These are phyloP conservation scores for Epichloe elymi DNA, from an alignment of 2,329 filamentous ascomycete species.

Conservation along the genomic window DNA sequence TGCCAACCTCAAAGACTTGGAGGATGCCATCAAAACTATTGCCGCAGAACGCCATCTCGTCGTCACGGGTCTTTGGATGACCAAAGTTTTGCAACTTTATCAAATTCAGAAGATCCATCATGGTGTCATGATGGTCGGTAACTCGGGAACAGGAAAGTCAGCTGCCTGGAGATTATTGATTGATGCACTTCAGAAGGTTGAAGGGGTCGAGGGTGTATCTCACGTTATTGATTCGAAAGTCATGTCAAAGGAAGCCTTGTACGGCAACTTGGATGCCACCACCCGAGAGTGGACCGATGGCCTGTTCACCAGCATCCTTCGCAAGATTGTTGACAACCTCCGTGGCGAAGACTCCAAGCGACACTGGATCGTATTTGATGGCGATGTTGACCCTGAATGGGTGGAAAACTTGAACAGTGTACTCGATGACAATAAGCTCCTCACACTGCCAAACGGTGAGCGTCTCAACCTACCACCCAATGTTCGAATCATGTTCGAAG, in stretches of 20 bases:
- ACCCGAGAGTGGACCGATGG: constrained; percentile 98
- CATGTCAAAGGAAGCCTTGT: constrained; percentile 97
- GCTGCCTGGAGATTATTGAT: constrained; percentile 87
- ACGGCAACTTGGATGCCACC: constrained; percentile 89
- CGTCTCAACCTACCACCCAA: constrained; percentile 89
- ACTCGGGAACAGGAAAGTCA: constrained; percentile 95
- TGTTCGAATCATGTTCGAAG: constrained; percentile 99
- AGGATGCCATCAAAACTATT: constrained; percentile 68
- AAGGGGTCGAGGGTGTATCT: constrained; percentile 83
- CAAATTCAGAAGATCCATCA: constrained; percentile 98
- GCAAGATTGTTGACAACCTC: constrained; percentile 97
- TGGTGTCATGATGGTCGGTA: constrained; percentile 99
- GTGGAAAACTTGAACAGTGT: constrained; percentile 99
- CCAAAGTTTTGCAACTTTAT: constrained; percentile 90
- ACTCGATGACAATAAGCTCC: constrained; percentile 94
- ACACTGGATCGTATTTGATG: constrained; percentile 99
- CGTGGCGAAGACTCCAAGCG: constrained; percentile 93
- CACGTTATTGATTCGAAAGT: constrained; percentile 99
- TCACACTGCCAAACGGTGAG: constrained; percentile 95
- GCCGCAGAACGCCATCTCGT: constrained; percentile 78
- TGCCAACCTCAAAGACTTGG: constrained; percentile 68
- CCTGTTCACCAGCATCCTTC: constrained; percentile 90
- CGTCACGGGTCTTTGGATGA: constrained; percentile 91
- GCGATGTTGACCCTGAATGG: constrained; percentile 98
- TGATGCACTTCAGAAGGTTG: constrained; percentile 79